A percentile compares a stretch with the other conserved stretches of the same genome.
phyloP scores from a whole-genome alignment of 345 rosid species.

The thale cress (Arabidopsis thaliana) region DNA sequence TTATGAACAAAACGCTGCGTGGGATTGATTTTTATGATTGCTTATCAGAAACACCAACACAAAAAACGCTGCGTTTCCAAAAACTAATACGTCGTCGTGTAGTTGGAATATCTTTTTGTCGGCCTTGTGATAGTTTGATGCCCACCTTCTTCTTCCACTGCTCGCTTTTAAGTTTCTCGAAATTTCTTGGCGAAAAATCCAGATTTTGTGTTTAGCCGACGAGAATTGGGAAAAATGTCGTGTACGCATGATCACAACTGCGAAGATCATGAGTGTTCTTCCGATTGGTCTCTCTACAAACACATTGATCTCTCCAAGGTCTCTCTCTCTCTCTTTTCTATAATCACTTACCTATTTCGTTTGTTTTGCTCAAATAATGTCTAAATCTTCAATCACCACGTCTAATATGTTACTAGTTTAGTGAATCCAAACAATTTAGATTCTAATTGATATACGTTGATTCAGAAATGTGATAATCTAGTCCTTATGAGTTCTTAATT shows the following conservation, averaged over 20 bases:
- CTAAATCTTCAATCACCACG: not conserved
- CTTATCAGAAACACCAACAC: too few relatives aligned
- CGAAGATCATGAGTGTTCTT: conserved; percentile 90
- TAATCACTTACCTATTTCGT: not conserved
- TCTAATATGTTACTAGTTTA: not conserved
- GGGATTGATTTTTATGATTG: too few relatives aligned
- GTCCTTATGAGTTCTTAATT: not conserved
- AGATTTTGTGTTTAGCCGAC: not conserved
- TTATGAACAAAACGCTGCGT: too few relatives aligned
- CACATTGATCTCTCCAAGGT: conserved; percentile 93
- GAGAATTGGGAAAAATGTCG: conserved; percentile 57
- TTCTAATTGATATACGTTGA: not conserved
- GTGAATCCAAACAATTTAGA: not conserved
- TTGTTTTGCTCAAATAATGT: not conserved
- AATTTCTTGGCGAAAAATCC: not conserved
- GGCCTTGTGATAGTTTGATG: not conserved
- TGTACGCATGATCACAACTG: conserved; percentile 92
- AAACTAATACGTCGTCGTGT: too few relatives aligned
- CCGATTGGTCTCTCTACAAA: conserved; percentile 95
- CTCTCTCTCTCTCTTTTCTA: conserved; percentile 7
- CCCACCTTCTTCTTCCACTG: not conserved
- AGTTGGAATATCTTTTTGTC: not conserved
- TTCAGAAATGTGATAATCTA: too few relatives aligned
- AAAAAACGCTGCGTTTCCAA: too few relatives aligned
- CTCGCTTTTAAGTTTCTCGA: not conserved